Percentiles rank a stretch among this genome's conserved stretches.
These are phyloP conservation scores for Mortierella hygrophila DNA, from an alignment of 192 early-diverging fungal genomes.

Conservation along the genomic window DNA sequence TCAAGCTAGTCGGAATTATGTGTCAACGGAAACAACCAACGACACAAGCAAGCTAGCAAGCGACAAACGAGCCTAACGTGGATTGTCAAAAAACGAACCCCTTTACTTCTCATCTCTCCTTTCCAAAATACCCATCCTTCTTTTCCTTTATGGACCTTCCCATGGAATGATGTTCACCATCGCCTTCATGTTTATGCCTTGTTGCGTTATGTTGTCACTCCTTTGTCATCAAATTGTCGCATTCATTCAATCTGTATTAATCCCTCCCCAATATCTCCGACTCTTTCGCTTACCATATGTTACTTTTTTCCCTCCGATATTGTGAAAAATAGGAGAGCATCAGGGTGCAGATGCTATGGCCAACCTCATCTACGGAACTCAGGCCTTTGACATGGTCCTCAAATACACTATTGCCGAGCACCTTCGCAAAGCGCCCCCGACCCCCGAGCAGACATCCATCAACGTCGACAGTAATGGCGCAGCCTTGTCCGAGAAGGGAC, in stretches of 20 bases:
- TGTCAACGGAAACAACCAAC: background rate
- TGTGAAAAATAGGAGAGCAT: slow-evolving; percentile 33
- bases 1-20: background rate
- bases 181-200: background rate
- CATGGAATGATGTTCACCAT: too few species aligned
- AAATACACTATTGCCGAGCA: slow-evolving; percentile 49
- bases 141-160: background rate
- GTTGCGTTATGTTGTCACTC: background rate
- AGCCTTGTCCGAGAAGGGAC: background rate
- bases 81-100: background rate
- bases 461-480: background rate
- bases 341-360: slow-evolving; percentile 57
- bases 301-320: background rate
- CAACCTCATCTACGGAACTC: slow-evolving; percentile 52
- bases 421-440: slow-evolving; percentile 20
- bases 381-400: slow-evolving; percentile 57
- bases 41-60: background rate
- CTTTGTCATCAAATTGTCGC: background rate
- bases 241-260: background rate
- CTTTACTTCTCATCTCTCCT: background rate
- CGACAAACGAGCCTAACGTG: background rate
- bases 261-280: background rate
- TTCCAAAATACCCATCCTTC: background rate
- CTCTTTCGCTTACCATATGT: background rate
- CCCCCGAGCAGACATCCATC: slow-evolving; percentile 9